Percentiles rank a stretch among this genome's conserved stretches.
These are phyloP conservation scores for Nicotiana paniculata DNA, from an alignment of 257 asterid species.

Conservation along the genomic window DNA sequence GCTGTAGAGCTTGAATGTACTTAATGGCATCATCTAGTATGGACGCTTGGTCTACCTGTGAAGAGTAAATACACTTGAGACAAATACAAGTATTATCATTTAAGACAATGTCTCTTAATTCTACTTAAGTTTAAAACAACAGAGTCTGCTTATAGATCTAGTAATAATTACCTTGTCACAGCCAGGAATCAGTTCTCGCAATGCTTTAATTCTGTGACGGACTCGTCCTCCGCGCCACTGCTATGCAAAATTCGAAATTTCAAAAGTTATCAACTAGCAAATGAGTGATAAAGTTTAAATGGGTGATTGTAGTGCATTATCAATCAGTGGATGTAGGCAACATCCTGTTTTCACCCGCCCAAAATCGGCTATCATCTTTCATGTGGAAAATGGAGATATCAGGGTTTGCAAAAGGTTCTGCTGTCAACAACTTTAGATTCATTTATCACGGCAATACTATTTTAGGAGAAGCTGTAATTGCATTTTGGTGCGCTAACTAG, in stretches of 20 bases:
- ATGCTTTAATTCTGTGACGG: conserved; percentile 18
- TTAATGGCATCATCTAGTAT: conserved; percentile 32
- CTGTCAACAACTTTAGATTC: too few relatives aligned
- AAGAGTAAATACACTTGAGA: neutral
- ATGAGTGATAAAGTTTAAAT: too few relatives aligned
- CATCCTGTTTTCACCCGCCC: too few relatives aligned
- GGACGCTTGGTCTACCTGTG: conserved; percentile 28
- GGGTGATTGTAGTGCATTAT: too few relatives aligned
- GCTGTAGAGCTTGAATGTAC: conserved; percentile 28
- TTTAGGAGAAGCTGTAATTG: too few relatives aligned
- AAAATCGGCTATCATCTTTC: too few relatives aligned
- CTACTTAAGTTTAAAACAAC: neutral
- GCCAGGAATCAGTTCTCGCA: conserved; percentile 34
- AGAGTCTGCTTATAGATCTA: neutral
- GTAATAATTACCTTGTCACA: conserved; percentile 15
- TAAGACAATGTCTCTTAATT: neutral
- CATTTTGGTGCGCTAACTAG: too few relatives aligned
- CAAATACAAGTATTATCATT: neutral
- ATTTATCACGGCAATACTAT: too few relatives aligned
- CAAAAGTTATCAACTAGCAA: too few relatives aligned
- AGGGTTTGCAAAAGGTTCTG: too few relatives aligned
- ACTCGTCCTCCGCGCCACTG: conserved; percentile 25
- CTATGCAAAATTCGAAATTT: neutral
- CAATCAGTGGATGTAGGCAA: too few relatives aligned
- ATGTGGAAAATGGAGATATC: too few relatives aligned